phyloP scores from a whole-genome alignment of 2,329 filamentous ascomycete species.

The Sclerotinia sclerotiorum region DNA sequence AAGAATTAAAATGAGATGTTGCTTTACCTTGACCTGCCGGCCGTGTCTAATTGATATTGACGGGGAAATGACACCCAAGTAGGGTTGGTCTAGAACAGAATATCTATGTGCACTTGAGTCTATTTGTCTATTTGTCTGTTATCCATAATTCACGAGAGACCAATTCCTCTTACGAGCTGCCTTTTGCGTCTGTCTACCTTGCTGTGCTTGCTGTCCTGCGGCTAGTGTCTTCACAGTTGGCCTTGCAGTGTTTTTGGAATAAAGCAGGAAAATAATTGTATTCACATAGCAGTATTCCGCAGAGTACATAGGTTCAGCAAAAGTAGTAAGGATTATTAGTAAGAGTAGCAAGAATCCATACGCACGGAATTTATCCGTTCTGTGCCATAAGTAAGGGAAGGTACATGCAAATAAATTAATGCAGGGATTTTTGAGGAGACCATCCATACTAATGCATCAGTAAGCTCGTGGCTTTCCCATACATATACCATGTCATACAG shows the following conservation, averaged over 20 bases:
- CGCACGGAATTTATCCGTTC: neutral
- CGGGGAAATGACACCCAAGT: neutral
- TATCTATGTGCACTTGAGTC: neutral
- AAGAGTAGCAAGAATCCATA: neutral
- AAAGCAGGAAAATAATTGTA: neutral
- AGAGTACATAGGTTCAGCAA: neutral
- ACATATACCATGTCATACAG: neutral
- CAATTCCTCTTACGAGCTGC: neutral
- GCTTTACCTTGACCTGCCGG: conserved; percentile 9
- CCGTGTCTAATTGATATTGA: neutral
- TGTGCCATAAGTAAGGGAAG: neutral
- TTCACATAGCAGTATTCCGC: neutral
- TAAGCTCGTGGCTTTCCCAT: conserved; percentile 5
- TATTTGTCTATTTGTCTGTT: too few relatives aligned
- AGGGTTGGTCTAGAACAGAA: conserved; percentile 6
- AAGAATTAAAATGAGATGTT: conserved; percentile 16
- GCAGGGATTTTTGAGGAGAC: neutral
- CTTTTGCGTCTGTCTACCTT: neutral
- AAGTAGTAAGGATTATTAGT: too few relatives aligned
- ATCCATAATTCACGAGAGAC: neutral
- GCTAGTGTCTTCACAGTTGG: neutral
- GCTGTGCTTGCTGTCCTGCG: neutral
- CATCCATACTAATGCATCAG: conserved; percentile 1
- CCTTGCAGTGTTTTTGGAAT: neutral
- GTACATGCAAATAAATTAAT: neutral